phyloP scores from a whole-genome alignment of 768 basidiomycete genomes.

The Pleurotus giganteus region DNA sequence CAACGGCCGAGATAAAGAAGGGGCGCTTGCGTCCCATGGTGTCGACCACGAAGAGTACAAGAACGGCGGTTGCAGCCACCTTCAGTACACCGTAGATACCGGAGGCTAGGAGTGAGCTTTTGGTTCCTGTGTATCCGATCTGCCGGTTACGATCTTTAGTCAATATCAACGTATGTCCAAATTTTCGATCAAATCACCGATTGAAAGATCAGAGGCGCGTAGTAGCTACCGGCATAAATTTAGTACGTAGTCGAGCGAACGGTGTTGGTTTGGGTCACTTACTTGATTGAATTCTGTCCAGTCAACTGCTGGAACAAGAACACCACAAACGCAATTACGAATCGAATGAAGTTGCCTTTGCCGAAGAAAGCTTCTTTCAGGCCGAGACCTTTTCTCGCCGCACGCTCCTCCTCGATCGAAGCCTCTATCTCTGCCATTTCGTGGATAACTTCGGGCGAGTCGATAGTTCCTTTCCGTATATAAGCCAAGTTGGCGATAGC shows the following conservation, averaged over 20 bases:
- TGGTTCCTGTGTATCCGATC: slow-evolving; percentile 65
- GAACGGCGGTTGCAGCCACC: slow-evolving; percentile 61
- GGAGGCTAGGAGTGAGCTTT: slow-evolving; percentile 65
- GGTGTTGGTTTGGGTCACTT: neutral
- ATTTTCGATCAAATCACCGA: slow-evolving; percentile 38
- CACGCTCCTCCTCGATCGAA: slow-evolving; percentile 30
- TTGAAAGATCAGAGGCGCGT: slow-evolving; percentile 71
- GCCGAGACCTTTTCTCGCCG: slow-evolving; percentile 62
- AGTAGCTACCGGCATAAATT: slow-evolving; percentile 37
- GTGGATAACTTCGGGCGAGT: slow-evolving; percentile 27
- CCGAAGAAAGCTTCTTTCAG: slow-evolving; percentile 72
- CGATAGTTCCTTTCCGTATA: slow-evolving; percentile 28
- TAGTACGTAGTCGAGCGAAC: neutral
- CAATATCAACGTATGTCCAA: slow-evolving; percentile 2
- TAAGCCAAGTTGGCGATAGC: slow-evolving; percentile 30
- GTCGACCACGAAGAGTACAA: slow-evolving; percentile 69
- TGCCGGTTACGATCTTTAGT: slow-evolving; percentile 18
- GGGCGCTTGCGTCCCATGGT: slow-evolving; percentile 66
- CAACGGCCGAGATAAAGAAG: slow-evolving; percentile 68
- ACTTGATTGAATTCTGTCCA: slow-evolving; percentile 77
- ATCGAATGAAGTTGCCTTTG: slow-evolving; percentile 79
- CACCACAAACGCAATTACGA: slow-evolving; percentile 80
- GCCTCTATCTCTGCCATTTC: slow-evolving; percentile 31
- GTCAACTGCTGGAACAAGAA: slow-evolving; percentile 83
- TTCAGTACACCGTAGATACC: slow-evolving; percentile 73